A percentile compares a stretch with the other conserved stretches of the same genome.
Evolutionary conservation across 1,284 basidiomycete species (phyloP).

Genomic region (Phellinidium pouzarii): DNA sequence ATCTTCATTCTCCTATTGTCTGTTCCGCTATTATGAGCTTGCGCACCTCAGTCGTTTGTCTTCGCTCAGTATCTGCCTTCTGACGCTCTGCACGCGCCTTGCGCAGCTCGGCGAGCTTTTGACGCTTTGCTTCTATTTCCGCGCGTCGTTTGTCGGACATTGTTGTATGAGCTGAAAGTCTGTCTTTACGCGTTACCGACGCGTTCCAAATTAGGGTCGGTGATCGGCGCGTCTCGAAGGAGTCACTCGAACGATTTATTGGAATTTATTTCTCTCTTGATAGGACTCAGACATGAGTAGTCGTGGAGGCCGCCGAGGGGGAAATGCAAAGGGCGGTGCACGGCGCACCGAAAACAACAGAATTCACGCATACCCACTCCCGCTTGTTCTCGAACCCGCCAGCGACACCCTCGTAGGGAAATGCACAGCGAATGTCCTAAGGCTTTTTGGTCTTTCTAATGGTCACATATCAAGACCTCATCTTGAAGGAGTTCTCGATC

Average conservation of each 20-base stretch:
- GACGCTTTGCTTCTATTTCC: slow-evolving; percentile 89
- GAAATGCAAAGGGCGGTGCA: slow-evolving; percentile 39
- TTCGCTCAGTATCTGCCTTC: slow-evolving; percentile 49
- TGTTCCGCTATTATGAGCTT: neutral
- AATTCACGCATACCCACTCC: slow-evolving; percentile 60
- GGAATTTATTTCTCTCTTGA: neutral
- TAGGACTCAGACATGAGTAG: slow-evolving; percentile 10
- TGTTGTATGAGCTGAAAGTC: neutral
- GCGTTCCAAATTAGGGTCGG: neutral
- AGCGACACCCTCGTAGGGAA: slow-evolving; percentile 20
- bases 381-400: slow-evolving; percentile 46
- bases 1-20: neutral
- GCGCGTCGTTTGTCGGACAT: slow-evolving; percentile 27
- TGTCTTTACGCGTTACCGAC: neutral
- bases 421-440: slow-evolving; percentile 38
- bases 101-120: slow-evolving; percentile 80
- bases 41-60: slow-evolving; percentile 37
- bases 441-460: slow-evolving; percentile 46
- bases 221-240: neutral
- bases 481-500: slow-evolving; percentile 67
- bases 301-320: slow-evolving; percentile 11
- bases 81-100: slow-evolving; percentile 67
- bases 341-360: slow-evolving; percentile 56
- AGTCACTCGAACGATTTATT: neutral
- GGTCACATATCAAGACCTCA: slow-evolving; percentile 50